Base-by-base conservation (phyloP, 2,329 filamentous ascomycete genomes). In the Blastomyces percursus region DNA sequence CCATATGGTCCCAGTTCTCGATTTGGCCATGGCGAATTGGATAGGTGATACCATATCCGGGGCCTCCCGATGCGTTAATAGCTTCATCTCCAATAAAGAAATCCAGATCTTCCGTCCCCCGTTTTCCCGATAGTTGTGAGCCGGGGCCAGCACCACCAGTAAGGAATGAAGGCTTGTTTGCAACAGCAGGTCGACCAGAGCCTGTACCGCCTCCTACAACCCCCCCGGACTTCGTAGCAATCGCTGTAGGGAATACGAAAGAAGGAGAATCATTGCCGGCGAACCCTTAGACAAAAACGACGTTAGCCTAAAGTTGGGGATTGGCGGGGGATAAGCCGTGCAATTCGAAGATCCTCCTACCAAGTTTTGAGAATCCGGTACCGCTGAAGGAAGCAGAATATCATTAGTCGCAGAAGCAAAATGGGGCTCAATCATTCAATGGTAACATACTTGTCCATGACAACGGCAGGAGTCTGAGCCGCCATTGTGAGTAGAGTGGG, bases 1-100 rank as follows among this genome's bases (percentile, higher is more conserved):
- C 94, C 94, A 99, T 99, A 72, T 96, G 90, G 78, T 99, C 94
- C 94, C 94, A 99, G 75, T 99, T 97, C 80, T 99, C 94, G 76
- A 99, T 90, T 80, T 99, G 94, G 58, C 94, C 94, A 74, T 99
- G 94, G 67, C 94, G 87, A 71, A 99, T 97, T 63, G 94, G 94
- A 77, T 97, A 99, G 79, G 97, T 91, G 75, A 99, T 82, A 63
- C 91, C 93, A 78, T 99, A 99, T 68, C 94, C 91, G 69, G 94
- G 91, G 63, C 94, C 94, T 67, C 81, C 85, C 56, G 90, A 82
- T 55, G 93, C 93, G 65, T 88, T 81, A 68, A 97, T 83, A 66
- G 94, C 94, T 79, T 97, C 94, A 73, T 99, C 94, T 65, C 94
- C 94, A 73, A 99, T 99, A 78, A 96, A 99, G 82, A 92, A 99